phyloP scores from a whole-genome alignment of 1,139 yeast species.

The Yamadazyma trypodendri region DNA sequence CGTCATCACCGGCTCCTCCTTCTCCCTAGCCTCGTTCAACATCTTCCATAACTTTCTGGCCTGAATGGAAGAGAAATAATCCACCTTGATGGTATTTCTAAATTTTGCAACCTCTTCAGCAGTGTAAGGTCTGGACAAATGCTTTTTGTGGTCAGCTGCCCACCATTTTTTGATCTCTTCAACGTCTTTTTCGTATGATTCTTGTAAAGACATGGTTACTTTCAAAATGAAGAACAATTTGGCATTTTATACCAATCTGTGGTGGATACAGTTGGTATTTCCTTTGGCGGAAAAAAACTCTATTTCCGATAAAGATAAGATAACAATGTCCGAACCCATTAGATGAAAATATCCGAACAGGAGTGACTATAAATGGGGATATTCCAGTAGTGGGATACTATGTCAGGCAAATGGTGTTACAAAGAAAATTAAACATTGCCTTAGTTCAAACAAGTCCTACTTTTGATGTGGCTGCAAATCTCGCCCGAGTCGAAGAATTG shows the following conservation, averaged over 20 bases:
- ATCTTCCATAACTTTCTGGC: conserved; percentile 51
- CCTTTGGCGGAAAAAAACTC: too few relatives aligned
- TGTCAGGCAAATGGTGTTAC: conserved; percentile 11
- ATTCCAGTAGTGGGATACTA: background rate
- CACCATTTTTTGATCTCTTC: conserved; percentile 40
- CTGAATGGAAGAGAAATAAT: conserved; percentile 54
- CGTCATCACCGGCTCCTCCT: conserved; percentile 52
- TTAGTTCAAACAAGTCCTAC: conserved; percentile 73
- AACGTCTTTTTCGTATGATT: conserved; percentile 11
- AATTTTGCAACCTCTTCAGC: conserved; percentile 54
- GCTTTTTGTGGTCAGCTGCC: conserved; percentile 46
- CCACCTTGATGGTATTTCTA: conserved; percentile 47
- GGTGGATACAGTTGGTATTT: too few relatives aligned
- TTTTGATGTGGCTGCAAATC: conserved; percentile 56
- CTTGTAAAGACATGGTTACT: conserved; percentile 10
- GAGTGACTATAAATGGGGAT: conserved; percentile 1
- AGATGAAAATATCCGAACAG: too few relatives aligned
- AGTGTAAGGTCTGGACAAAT: conserved; percentile 51
- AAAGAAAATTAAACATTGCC: conserved; percentile 53
- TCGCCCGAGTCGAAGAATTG: conserved; percentile 48
- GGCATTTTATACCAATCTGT: too few relatives aligned
- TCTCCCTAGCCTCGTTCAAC: conserved; percentile 38
- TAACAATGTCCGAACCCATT: too few relatives aligned
- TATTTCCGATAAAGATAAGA: background rate
- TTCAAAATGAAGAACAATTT: too few relatives aligned